phyloP scores from a whole-genome alignment of 176 grass and related monocot genomes.

The maize (Zea mays) region Zm-B73-REFERENCE-NAM-5.0 NC_050099.1:51917501-51918000 shows the following conservation, averaged over 20 bases:
- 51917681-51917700: slow-evolving; percentile 79
- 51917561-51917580: slow-evolving; percentile 77
- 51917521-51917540: slow-evolving; percentile 89
- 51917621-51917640: slow-evolving; percentile 84
- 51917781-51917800: slow-evolving; percentile 93
- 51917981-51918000: slow-evolving; percentile 88
- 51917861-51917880: slow-evolving; percentile 88
- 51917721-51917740: slow-evolving; percentile 98
- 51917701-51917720: slow-evolving; percentile 87
- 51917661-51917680: slow-evolving; percentile 91
- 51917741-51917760: slow-evolving; percentile 80
- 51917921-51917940: slow-evolving; percentile 91
- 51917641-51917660: slow-evolving; percentile 96
- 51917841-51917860: slow-evolving; percentile 86
- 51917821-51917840: slow-evolving; percentile 90
- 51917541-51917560: slow-evolving; percentile 97
- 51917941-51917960: slow-evolving; percentile 76
- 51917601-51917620: slow-evolving; percentile 90
- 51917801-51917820: slow-evolving; percentile 94
- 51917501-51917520: slow-evolving; percentile 92
- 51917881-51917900: slow-evolving; percentile 89
- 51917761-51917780: slow-evolving; percentile 81
- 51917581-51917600: slow-evolving; percentile 80
- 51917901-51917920: slow-evolving; percentile 87
- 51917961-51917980: slow-evolving; percentile 87